A percentile compares a stretch with the other conserved stretches of the same genome.
These are phyloP conservation scores for Claviceps fusiformis DNA, from an alignment of 2,329 filamentous ascomycete species.

Conservation along the genomic window DNA sequence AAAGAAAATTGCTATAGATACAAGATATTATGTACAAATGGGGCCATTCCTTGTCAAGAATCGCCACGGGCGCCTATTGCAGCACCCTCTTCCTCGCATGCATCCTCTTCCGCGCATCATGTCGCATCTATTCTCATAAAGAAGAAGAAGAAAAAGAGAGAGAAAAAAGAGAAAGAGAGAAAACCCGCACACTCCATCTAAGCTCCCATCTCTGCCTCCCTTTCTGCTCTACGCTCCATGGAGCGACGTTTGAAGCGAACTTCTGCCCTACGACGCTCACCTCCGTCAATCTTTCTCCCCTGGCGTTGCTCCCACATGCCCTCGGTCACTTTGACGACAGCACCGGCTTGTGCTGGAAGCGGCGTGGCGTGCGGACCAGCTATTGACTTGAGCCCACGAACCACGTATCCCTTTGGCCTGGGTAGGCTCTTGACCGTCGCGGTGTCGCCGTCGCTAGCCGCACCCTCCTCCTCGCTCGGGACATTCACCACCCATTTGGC, in stretches of 20 bases:
- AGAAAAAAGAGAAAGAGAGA: not conserved
- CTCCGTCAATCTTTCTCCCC: conserved; percentile 88
- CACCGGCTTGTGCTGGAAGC: conserved; percentile 50
- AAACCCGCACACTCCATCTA: conserved; percentile 14
- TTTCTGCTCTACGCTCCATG: conserved; percentile 61
- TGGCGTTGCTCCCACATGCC: conserved; percentile 86
- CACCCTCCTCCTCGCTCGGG: conserved; percentile 25
- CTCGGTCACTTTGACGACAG: conserved; percentile 58
- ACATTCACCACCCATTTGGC: conserved; percentile 43
- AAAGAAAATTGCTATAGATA: not conserved
- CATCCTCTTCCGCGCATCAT: too few species aligned
- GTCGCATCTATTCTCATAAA: too few species aligned
- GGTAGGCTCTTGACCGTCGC: conserved; percentile 9
- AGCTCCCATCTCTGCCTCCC: conserved; percentile 26
- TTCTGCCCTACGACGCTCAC: conserved; percentile 78
- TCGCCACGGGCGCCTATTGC: not conserved
- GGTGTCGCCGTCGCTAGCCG: conserved; percentile 12
- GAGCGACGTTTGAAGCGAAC: conserved; percentile 76
- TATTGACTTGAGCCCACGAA: conserved; percentile 56
- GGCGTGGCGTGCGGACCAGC: conserved; percentile 61
- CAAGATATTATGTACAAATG: not conserved
- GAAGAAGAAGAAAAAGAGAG: too few species aligned
- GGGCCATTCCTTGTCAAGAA: not conserved
- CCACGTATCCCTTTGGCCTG: conserved; percentile 38
- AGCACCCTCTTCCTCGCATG: not conserved